Base-by-base conservation (phyloP, 495 filamentous ascomycete species). In the Apodospora peruviana region DNA sequence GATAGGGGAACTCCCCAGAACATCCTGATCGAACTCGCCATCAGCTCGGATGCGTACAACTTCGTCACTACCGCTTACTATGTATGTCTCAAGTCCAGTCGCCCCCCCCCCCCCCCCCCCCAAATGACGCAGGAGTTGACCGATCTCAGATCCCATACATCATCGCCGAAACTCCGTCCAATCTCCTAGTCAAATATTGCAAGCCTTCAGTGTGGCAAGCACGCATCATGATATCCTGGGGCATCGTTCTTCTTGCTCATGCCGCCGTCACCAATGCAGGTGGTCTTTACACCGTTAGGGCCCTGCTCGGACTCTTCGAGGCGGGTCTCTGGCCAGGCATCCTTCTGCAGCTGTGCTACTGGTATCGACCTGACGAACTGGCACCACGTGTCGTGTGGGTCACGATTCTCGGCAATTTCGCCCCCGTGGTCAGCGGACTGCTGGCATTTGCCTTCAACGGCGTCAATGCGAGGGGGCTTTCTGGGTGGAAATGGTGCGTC, bases 361-460 rank as follows among this genome's bases (percentile, higher is more conserved):
- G 70, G 70, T 74, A 74, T 45, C 57, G 69, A 24, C 70, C 67
- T 1, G 69, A 74, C 35, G 68, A 72, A 27, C 65, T 72, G 50
- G 61, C 67, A n/a, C 56, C 61, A 3, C 59, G 70, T 36, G 4
- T 42, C 55, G 21, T 47, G 18, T 27, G 4, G 23, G 3, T 5
- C 58, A 61, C 64, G 20, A 43, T 65, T 24, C 60, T 60, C 40
- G 61, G 64, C 24, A 65, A 67, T 43, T 48, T 65, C 10, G 61
- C 56, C 12, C 55, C 61, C 14, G 59, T 72, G 4, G 59, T 73
- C 36, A 60, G 69, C 25, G 70, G 69, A 5, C 42, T 73, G 12
- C 62, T 73, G n/a, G 69, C 70, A 1, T 72, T 65, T 48, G 67
- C 59, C 1, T 72, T 71, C 49, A 61, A 71, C 42, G 56, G 54